phyloP scores from a whole-genome alignment of 1,139 yeast genomes.

The Hemisphaericaspora xylanilytica region DNA sequence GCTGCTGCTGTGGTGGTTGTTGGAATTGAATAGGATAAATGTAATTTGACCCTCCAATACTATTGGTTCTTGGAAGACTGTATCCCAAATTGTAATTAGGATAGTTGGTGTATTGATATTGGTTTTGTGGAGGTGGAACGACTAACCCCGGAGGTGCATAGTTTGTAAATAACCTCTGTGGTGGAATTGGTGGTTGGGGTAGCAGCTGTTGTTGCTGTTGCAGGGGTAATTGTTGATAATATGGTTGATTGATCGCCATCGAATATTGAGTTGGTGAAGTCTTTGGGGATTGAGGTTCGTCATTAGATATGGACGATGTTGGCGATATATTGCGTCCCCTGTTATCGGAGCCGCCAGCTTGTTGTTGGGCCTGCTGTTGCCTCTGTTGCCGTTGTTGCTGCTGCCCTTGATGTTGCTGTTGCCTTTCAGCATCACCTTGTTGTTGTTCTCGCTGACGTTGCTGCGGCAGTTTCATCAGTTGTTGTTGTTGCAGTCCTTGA shows the following conservation, averaged over 20 bases:
- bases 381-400: constrained; percentile 3
- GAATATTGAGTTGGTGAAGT: constrained; percentile 33
- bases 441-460: too few species aligned
- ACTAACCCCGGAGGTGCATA: constrained; percentile 8
- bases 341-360: constrained; percentile 6
- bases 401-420: constrained; percentile 2
- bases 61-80: constrained; percentile 12
- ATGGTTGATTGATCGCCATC: constrained; percentile 12
- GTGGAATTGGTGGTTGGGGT: constrained; percentile 10
- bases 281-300: constrained; percentile 45
- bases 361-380: too few species aligned
- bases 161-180: constrained; percentile 10
- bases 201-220: constrained; percentile 6
- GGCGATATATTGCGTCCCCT: constrained; percentile 26
- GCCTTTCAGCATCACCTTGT: constrained; percentile 3
- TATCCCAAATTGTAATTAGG: constrained; percentile 12
- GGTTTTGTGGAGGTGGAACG: constrained; percentile 7
- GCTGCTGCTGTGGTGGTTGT: constrained; percentile 8
- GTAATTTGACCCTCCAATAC: constrained; percentile 10
- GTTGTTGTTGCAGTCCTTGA: too few species aligned
- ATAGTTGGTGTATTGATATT: constrained; percentile 12
- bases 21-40: constrained; percentile 11
- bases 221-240: constrained; percentile 12
- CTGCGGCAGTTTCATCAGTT: too few species aligned
- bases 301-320: constrained; percentile 39